These are phyloP conservation scores for Myrica gale DNA, from an alignment of 306 rosid genomes.

Conservation along the genomic window DNA sequence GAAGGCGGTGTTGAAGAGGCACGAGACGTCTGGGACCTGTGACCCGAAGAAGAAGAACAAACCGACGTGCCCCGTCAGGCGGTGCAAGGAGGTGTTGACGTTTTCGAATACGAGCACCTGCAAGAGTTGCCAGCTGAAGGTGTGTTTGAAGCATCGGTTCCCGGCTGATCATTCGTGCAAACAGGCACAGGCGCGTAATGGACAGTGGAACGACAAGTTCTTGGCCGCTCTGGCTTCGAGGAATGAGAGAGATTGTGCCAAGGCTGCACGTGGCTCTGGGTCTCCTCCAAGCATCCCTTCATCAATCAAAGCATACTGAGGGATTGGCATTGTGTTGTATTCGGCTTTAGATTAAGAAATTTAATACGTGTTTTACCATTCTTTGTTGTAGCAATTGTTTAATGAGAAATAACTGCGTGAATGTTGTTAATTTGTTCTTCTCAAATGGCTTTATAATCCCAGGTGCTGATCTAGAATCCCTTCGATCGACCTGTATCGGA, in stretches of 20 bases:
- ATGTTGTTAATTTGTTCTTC: background rate
- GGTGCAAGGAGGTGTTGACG: slow-evolving; percentile 72
- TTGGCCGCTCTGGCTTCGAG: slow-evolving; percentile 56
- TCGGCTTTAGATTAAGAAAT: too few relatives aligned
- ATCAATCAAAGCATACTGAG: slow-evolving; percentile 49
- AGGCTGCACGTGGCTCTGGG: slow-evolving; percentile 32
- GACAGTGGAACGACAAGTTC: slow-evolving; percentile 53
- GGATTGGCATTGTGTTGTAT: background rate
- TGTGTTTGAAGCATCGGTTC: slow-evolving; percentile 83
- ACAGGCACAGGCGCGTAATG: slow-evolving; percentile 1
- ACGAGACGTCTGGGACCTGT: slow-evolving; percentile 57
- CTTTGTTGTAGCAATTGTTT: background rate
- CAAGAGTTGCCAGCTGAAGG: slow-evolving; percentile 65
- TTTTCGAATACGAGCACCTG: slow-evolving; percentile 71
- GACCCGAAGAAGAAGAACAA: slow-evolving; percentile 78
- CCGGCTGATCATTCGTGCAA: slow-evolving; percentile 73
- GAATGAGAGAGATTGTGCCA: slow-evolving; percentile 55
- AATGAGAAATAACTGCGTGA: too few relatives aligned
- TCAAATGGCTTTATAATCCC: background rate
- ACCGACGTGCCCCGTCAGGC: slow-evolving; percentile 61
- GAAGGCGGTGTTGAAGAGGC: slow-evolving; percentile 48
- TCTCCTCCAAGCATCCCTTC: slow-evolving; percentile 45
- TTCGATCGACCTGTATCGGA: background rate
- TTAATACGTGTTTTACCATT: background rate
- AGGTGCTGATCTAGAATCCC: background rate